phyloP scores from a whole-genome alignment of 176 grass and related monocot species.

The Raddia guianensis region DNA sequence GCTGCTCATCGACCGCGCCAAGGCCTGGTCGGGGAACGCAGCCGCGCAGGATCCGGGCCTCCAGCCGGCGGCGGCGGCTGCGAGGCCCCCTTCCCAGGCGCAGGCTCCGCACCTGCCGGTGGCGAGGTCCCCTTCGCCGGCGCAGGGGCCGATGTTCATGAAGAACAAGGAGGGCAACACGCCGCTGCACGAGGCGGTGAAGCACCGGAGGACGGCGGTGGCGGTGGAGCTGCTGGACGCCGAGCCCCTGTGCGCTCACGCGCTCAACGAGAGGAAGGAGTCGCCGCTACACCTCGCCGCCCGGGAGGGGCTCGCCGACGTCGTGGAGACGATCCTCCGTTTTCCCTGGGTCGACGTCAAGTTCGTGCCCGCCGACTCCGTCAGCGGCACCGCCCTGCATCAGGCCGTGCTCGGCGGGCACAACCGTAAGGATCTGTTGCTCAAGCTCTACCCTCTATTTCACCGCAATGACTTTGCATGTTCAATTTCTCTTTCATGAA shows the following conservation, averaged over 20 bases:
- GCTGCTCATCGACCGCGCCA: conserved; percentile 21
- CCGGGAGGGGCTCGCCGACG: conserved; percentile 52
- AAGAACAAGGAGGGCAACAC: conserved; percentile 44
- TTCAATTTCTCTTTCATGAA: too few species aligned
- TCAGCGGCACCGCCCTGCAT: conserved; percentile 61
- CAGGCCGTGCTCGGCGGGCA: conserved; percentile 76
- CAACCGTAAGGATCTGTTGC: conserved; percentile 39
- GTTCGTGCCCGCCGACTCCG: conserved; percentile 21
- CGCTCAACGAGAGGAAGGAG: conserved; percentile 47
- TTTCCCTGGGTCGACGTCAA: conserved; percentile 33
- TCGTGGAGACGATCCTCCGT: conserved; percentile 50
- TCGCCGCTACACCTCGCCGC: conserved; percentile 75
- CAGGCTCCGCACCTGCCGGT: background rate
- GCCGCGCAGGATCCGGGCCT: too few species aligned
- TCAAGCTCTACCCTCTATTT: too few species aligned
- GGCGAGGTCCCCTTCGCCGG: background rate
- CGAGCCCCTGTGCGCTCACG: conserved; percentile 38
- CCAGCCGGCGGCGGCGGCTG: background rate
- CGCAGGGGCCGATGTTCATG: conserved; percentile 17
- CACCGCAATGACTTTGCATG: too few species aligned
- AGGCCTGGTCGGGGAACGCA: too few species aligned
- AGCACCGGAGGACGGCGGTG: conserved; percentile 19
- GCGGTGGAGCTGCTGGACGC: conserved; percentile 53
- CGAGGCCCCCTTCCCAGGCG: background rate
- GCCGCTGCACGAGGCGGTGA: conserved; percentile 66